Percentiles rank a stretch among this genome's conserved stretches.
These are phyloP conservation scores for Skeletonema tropicum DNA, from an alignment of 108 stramenopile species.

Conservation along the genomic window DNA sequence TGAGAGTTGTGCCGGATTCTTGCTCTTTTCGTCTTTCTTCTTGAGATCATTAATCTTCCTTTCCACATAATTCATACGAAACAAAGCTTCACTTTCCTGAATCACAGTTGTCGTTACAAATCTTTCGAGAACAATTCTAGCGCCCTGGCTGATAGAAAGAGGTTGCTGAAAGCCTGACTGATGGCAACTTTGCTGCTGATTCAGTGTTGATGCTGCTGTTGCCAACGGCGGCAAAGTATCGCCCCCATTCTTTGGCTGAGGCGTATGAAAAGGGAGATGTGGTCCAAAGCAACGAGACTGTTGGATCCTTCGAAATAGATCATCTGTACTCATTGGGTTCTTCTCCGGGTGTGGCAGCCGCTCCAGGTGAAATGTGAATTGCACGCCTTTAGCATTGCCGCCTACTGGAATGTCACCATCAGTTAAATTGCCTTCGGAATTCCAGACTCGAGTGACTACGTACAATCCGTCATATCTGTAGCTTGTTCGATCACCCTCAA, in stretches of 20 bases:
- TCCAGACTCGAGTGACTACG: constrained; percentile 22
- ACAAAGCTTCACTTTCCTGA: background rate
- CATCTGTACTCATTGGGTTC: background rate
- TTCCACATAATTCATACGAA: background rate
- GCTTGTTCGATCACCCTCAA: constrained; percentile 23
- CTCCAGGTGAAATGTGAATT: constrained; percentile 36
- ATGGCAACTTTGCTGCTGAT: background rate
- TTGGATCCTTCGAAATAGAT: background rate
- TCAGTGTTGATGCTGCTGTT: background rate
- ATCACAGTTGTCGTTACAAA: background rate
- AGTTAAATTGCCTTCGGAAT: constrained; percentile 5
- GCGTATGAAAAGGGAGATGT: background rate
- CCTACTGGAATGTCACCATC: constrained; percentile 9
- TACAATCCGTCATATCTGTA: constrained; percentile 53
- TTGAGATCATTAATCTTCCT: background rate
- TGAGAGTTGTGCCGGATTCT: background rate
- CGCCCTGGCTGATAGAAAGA: background rate
- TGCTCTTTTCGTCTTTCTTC: background rate
- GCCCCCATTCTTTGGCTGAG: background rate
- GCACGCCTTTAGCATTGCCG: background rate
- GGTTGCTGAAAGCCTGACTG: background rate
- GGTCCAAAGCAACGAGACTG: background rate
- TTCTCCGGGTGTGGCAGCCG: constrained; percentile 11
- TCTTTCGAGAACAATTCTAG: background rate
- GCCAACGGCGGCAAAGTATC: background rate